phyloP scores from a whole-genome alignment of 2,329 filamentous ascomycete genomes.

The Tolypocladium ophioglossoides region DNA sequence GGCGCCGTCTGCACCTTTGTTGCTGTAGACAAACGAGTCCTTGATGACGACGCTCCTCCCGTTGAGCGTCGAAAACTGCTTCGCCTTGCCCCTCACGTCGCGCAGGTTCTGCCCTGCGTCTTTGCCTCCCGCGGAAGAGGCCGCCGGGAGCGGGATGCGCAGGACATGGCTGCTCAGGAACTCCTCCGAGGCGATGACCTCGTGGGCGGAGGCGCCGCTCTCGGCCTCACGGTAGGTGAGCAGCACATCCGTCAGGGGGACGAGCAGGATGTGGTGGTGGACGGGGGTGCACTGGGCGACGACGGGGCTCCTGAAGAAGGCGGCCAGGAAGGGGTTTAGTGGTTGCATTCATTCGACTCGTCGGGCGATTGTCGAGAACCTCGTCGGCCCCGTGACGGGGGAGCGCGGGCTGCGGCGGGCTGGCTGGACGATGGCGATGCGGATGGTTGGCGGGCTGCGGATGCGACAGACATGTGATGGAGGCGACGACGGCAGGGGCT shows the following conservation, averaged over 20 bases:
- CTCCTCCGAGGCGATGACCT: conserved; percentile 82
- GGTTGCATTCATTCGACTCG: conserved; percentile 66
- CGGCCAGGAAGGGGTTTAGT: conserved; percentile 95
- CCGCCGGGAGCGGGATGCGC: conserved; percentile 55
- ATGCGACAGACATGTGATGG: conserved; percentile 1
- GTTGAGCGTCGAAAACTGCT: conserved; percentile 87
- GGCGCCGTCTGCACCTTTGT: conserved; percentile 59
- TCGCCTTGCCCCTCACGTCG: conserved; percentile 85
- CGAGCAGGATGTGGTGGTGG: conserved; percentile 86
- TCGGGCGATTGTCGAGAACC: conserved; percentile 13
- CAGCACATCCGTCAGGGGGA: conserved; percentile 86
- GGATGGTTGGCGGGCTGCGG: background rate
- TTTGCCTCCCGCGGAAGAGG: conserved; percentile 40
- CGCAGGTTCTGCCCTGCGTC: conserved; percentile 55
- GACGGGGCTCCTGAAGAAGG: conserved; percentile 96
- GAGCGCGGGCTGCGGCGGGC: conserved; percentile 2
- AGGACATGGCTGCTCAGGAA: conserved; percentile 96
- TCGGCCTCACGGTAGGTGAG: conserved; percentile 82
- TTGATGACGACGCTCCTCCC: conserved; percentile 90
- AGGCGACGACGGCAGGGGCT: background rate
- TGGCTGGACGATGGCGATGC: background rate
- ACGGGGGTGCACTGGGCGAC: conserved; percentile 83
- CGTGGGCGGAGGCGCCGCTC: conserved; percentile 62
- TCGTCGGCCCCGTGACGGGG: conserved; percentile 16
- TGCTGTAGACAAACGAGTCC: conserved; percentile 85